Conservation (phyloP, 1,284 basidiomycete genomes). For the Rhodotorula mucilaginosa region DNA sequence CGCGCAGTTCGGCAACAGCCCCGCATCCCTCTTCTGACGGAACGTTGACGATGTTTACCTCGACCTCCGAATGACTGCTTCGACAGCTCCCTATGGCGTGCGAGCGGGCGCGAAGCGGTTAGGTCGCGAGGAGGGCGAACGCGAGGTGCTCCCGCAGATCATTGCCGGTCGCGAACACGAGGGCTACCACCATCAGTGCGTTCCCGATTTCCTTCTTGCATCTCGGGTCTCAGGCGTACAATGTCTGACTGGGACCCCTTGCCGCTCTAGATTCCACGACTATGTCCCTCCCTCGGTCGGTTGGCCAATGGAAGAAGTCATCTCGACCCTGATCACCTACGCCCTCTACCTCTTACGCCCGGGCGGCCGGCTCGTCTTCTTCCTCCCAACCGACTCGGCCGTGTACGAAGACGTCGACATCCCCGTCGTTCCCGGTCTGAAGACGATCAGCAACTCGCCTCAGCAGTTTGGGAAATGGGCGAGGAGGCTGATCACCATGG, state of each 20-base stretch:
- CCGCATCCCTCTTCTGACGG: too few species aligned
- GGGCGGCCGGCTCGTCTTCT: slow-evolving; percentile 69
- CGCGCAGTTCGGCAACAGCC: too few species aligned
- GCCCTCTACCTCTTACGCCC: slow-evolving; percentile 82
- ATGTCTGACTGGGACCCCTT: not conserved
- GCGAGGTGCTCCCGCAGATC: slow-evolving; percentile 40
- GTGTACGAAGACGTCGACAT: slow-evolving; percentile 85
- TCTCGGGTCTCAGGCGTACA: not conserved
- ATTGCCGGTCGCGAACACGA: slow-evolving; percentile 30
- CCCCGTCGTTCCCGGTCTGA: slow-evolving; percentile 74
- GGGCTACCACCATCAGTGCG: slow-evolving; percentile 32
- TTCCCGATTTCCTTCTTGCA: not conserved
- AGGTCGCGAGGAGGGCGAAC: slow-evolving; percentile 60
- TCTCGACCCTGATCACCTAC: slow-evolving; percentile 71
- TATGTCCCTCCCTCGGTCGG: slow-evolving; percentile 48
- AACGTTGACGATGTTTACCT: not conserved
- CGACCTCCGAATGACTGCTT: not conserved
- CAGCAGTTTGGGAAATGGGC: slow-evolving; percentile 98
- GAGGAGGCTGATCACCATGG: slow-evolving; percentile 81
- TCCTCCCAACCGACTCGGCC: slow-evolving; percentile 81
- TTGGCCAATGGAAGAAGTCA: slow-evolving; percentile 47
- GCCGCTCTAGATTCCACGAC: slow-evolving; percentile 44
- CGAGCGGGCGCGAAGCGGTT: slow-evolving; percentile 93
- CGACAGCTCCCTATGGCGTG: slow-evolving; percentile 69
- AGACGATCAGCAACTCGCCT: slow-evolving; percentile 78